phyloP scores from a whole-genome alignment of 305 asterid species.

The Andrographis paniculata region DNA sequence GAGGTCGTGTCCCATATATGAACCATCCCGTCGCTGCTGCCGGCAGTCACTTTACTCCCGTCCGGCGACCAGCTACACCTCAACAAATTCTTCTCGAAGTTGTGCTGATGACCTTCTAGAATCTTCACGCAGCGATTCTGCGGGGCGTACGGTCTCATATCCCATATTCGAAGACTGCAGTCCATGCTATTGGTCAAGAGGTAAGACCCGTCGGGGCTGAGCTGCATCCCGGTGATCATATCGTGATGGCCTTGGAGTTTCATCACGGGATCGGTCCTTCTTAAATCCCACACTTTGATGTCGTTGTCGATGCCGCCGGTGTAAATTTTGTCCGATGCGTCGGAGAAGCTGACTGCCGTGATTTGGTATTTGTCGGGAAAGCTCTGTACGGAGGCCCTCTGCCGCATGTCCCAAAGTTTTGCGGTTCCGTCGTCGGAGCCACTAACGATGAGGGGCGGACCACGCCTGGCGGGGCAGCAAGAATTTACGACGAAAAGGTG shows the following conservation, averaged over 20 bases:
- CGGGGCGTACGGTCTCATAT: slow-evolving; percentile 96
- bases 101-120: slow-evolving; percentile 91
- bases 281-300: slow-evolving; percentile 87
- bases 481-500: slow-evolving; percentile 87
- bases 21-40: slow-evolving; percentile 94
- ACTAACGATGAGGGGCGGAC: slow-evolving; percentile 90
- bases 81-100: slow-evolving; percentile 89
- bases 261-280: slow-evolving; percentile 83
- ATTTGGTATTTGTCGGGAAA: slow-evolving; percentile 95
- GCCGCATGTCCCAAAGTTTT: slow-evolving; percentile 98
- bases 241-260: slow-evolving; percentile 96
- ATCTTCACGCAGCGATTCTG: slow-evolving; percentile 92
- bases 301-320: slow-evolving; percentile 91
- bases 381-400: slow-evolving; percentile 87
- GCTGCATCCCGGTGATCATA: slow-evolving; percentile 82
- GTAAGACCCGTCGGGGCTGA: slow-evolving; percentile 97
- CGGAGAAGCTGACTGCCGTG: slow-evolving; percentile 92
- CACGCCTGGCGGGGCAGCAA: slow-evolving; percentile 84
- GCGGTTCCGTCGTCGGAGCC: slow-evolving; percentile 99
- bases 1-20: slow-evolving; percentile 90
- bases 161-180: slow-evolving; percentile 86
- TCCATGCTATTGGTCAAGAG: slow-evolving; percentile 97
- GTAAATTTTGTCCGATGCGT: slow-evolving; percentile 89
- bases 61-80: slow-evolving; percentile 97
- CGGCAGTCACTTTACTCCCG: slow-evolving; percentile 93